Base-by-base conservation (phyloP, 768 basidiomycete genomes). In the Leccinum disarticulatum region DNA sequence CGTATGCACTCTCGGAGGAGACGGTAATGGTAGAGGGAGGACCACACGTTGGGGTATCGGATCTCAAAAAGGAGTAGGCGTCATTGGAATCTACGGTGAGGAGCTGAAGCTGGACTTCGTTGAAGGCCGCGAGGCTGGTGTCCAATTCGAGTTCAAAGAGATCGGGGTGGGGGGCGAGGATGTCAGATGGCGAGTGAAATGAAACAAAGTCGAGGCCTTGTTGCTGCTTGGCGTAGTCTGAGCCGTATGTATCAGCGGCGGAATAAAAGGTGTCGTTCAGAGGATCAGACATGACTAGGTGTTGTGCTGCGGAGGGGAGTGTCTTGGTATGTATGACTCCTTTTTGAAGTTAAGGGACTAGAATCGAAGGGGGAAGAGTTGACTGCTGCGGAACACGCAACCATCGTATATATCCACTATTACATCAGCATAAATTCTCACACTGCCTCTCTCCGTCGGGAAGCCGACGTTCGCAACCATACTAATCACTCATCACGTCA, bases 121-220 rank as follows among this genome's bases (percentile, higher is more conserved):
- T 84, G 71, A 87, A 83, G 48, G 81, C 84, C 66, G 84, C 84
- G 67, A 90, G 83, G 76, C 78, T 82, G 35, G 78, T 79, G 75
- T 91, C 91, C 68, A 93, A 82, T 76, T 93, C 91, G 54, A 83
- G 82, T 72, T 93, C 91, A 77, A 93, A 93, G 63, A 85, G 80
- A 79, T 92, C 90, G 61, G 89, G 87, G 69, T 88, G 84, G 48
- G 90, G 89, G 55, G 87, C 88, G 67, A 85, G 79, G 75, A 89
- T 82, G 76, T 90, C 89, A 60, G 83, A 78, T 65, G 85, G 81
- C 62, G 83, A 80, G 68, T 84, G 83, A 76, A 87, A 87, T 71
- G 86, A 86, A 76, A 84, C 80, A 78, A 87, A 87, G 74, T 84
- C 84, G 72, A 84, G 77, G 75, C 77, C 77, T 69, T 81, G 73